These are phyloP conservation scores for Cyclospora cayetanensis DNA, from an alignment of 169 alveolate genomes.

Conservation along the genomic window DNA sequence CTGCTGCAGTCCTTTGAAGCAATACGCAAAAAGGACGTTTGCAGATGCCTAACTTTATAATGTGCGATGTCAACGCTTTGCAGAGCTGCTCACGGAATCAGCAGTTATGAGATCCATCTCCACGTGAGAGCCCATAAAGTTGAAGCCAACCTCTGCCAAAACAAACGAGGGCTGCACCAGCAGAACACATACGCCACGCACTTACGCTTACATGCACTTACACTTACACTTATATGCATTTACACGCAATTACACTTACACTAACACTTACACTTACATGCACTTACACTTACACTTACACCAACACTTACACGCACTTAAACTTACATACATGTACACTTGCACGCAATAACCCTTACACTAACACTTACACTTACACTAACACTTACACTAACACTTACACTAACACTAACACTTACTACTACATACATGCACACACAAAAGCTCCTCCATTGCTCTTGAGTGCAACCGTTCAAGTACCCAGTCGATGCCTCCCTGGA, in stretches of 20 bases:
- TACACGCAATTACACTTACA: not conserved
- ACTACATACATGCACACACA: not conserved
- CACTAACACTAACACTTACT: not conserved
- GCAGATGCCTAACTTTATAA: too few relatives aligned
- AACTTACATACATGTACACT: not conserved
- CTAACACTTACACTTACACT: not conserved
- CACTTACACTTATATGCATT: not conserved
- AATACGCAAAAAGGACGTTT: too few relatives aligned
- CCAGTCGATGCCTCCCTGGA: too few relatives aligned
- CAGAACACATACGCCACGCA: not conserved
- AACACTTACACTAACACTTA: not conserved
- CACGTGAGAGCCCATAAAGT: conserved; percentile 67
- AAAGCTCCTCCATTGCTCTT: too few relatives aligned
- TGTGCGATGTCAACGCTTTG: not conserved
- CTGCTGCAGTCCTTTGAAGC: not conserved
- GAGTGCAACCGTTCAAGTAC: too few relatives aligned
- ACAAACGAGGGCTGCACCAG: conserved; percentile 41
- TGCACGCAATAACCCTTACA: not conserved
- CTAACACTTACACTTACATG: not conserved
- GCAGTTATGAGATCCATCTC: conserved; percentile 60
- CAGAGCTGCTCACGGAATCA: not conserved
- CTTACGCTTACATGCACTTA: not conserved
- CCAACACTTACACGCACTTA: not conserved
- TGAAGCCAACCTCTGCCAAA: conserved; percentile 46
- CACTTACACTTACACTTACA: not conserved